Conservation (phyloP, 2,329 filamentous ascomycete genomes). For the Neonectria coccinea region DNA sequence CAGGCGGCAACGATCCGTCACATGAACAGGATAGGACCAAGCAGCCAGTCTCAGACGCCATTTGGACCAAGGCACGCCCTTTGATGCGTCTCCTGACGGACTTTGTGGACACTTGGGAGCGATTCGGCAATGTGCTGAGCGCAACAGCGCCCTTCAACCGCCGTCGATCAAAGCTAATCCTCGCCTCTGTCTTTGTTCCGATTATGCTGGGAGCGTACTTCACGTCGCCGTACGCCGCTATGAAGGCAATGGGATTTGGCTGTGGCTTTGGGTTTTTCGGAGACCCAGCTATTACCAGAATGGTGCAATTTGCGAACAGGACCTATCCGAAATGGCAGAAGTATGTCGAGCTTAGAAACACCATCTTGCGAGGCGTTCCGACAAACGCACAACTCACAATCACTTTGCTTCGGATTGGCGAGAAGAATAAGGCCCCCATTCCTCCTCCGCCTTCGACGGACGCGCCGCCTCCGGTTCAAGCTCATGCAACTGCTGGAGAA, state of each 20-base stretch:
- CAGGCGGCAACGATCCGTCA: slow-evolving; percentile 59
- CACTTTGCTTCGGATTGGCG: slow-evolving; percentile 83
- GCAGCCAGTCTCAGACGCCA: slow-evolving; percentile 78
- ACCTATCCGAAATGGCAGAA: slow-evolving; percentile 80
- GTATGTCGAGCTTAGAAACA: slow-evolving; percentile 72
- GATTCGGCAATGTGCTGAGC: slow-evolving; percentile 68
- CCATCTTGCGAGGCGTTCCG: slow-evolving; percentile 79
- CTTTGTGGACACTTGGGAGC: slow-evolving; percentile 62
- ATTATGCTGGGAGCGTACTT: slow-evolving; percentile 65
- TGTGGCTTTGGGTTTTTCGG: slow-evolving; percentile 84
- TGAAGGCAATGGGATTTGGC: slow-evolving; percentile 74
- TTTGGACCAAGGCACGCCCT: slow-evolving; percentile 81
- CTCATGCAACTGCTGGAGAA: neutral
- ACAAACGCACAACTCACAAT: slow-evolving; percentile 88
- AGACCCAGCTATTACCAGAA: slow-evolving; percentile 76
- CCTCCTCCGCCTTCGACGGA: slow-evolving; percentile 65
- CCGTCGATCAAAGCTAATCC: slow-evolving; percentile 62
- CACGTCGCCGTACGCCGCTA: slow-evolving; percentile 67
- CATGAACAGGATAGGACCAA: slow-evolving; percentile 77
- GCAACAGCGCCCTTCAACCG: slow-evolving; percentile 72
- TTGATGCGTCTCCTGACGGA: slow-evolving; percentile 71
- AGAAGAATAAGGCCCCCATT: slow-evolving; percentile 82
- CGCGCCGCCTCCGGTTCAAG: slow-evolving; percentile 47
- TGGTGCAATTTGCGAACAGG: slow-evolving; percentile 68
- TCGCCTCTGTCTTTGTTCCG: slow-evolving; percentile 66